Conservation (phyloP, 148 eudicot species). For the Oxyria digyna region DNA sequence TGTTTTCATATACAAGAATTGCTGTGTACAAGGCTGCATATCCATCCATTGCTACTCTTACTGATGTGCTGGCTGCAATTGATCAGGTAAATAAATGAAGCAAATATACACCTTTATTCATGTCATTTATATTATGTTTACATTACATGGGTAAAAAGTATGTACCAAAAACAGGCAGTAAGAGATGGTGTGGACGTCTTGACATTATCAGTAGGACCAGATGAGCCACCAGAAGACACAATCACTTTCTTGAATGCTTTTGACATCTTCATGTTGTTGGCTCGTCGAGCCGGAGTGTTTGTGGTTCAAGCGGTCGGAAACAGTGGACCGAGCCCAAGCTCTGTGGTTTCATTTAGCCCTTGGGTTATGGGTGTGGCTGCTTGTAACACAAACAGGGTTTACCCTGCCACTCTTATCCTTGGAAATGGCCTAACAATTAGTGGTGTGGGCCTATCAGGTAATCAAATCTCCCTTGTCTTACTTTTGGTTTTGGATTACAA, state of each 20-base stretch:
- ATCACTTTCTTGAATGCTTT: slow-evolving; percentile 69
- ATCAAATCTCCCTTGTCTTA: neutral
- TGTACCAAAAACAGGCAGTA: slow-evolving; percentile 42
- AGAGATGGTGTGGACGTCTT: slow-evolving; percentile 76
- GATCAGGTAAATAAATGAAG: slow-evolving; percentile 45
- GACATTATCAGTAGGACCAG: slow-evolving; percentile 80
- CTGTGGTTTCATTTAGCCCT: slow-evolving; percentile 78
- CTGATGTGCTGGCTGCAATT: slow-evolving; percentile 85
- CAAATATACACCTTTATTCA: neutral
- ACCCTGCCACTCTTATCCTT: slow-evolving; percentile 54
- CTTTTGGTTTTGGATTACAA: too few relatives aligned
- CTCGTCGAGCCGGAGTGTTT: slow-evolving; percentile 72
- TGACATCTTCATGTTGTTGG: slow-evolving; percentile 65
- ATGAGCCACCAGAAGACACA: slow-evolving; percentile 66
- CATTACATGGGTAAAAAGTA: neutral
- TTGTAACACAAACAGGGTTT: slow-evolving; percentile 52
- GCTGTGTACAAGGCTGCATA: slow-evolving; percentile 92
- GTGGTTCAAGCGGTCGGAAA: slow-evolving; percentile 93
- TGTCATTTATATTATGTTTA: neutral
- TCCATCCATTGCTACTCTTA: slow-evolving; percentile 65
- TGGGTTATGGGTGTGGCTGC: slow-evolving; percentile 82
- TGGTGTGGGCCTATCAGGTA: slow-evolving; percentile 86
- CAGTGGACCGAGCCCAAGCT: slow-evolving; percentile 53
- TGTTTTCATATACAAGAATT: slow-evolving; percentile 29
- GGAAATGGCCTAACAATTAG: slow-evolving; percentile 45